Base-by-base conservation (phyloP, 2,329 filamentous ascomycete genomes). In the Venturiaceae sp. region DNA sequence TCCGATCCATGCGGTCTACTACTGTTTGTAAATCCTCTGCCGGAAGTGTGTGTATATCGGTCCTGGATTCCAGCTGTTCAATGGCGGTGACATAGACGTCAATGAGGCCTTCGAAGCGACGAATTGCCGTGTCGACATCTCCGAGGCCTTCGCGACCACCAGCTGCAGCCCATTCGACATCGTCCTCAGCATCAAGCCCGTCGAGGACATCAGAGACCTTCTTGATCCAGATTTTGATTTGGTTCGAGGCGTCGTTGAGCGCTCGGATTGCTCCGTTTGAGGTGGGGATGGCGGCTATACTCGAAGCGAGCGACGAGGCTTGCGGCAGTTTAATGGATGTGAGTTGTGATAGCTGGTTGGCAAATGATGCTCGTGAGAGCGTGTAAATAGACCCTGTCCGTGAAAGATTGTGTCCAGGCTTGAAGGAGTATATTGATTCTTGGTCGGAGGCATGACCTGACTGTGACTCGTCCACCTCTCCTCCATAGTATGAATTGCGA, bases 51-150 rank as follows among this genome's bases (percentile, higher is more conserved):
- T 76, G 75, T 61, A 96, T 90, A 67, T 99, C 94, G 1, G 78
- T 69, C 13, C 94, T 87, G 53, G 80, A 75, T 71, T 97, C 92
- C 44, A 99, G 78, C 62, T 92, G 86, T 69, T 97, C 94, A 65
- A 97, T 96, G n/a, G 92, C 91, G 60, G 84, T 81, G 57, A 97
- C 88, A 68, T 96, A 99, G 63, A 95, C 89, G 65, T 92, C 90
- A 68, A 97, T 90, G 58, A 99, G 78, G 55, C 86, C 83, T 68
- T 96, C 91, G 66, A 97, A 99, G 54, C 88, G 85, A 37, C 80
- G 77, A 61, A 97, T 92, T 23, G 92, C 83, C 55, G 76, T 77
- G 62, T 86, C 82, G 3, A 85, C 82, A 58, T 83, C 82, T 55
- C 85, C 85, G 36, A 92, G 77, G 2, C 89, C 89, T 71, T 92